A percentile compares a stretch with the other conserved stretches of the same genome.
Evolutionary conservation across 2,329 filamentous ascomycete species (phyloP).

Genomic region (Trichoderma semiorbis): DNA sequence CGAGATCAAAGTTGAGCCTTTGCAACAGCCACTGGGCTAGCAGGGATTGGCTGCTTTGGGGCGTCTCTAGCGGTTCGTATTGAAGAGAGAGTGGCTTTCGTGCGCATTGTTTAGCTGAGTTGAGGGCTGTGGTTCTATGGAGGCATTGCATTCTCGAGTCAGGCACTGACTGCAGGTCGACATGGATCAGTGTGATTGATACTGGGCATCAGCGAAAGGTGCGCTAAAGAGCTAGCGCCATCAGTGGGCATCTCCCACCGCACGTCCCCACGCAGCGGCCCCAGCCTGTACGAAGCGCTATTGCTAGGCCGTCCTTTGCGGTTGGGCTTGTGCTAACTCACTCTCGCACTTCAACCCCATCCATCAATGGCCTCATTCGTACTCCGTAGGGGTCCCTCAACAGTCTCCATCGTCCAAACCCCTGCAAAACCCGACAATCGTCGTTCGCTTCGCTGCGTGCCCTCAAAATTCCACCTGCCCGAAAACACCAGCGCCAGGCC

Average conservation of each 20-base stretch:
- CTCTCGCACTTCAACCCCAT: background rate
- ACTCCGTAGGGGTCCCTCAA: background rate
- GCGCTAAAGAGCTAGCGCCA: background rate
- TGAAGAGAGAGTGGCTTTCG: background rate
- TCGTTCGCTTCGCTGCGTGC: background rate
- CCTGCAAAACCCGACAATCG: background rate
- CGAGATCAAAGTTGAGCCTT: background rate
- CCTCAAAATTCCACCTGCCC: background rate
- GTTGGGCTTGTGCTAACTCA: background rate
- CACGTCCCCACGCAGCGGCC: background rate
- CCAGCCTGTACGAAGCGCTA: background rate
- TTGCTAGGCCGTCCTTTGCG: background rate
- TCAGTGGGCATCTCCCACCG: background rate
- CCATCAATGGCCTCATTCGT: background rate
- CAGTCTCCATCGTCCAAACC: background rate
- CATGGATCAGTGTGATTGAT: background rate
- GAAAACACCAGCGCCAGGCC: background rate
- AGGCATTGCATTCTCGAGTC: background rate
- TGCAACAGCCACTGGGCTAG: constrained; percentile 1
- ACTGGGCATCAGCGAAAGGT: background rate
- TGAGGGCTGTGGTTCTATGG: background rate
- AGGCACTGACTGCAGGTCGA: background rate
- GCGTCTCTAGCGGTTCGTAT: constrained; percentile 12
- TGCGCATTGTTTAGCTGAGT: background rate
- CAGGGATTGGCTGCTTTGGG: background rate